Conservation (phyloP, 768 basidiomycete species). For the Zangia roseola region DNA sequence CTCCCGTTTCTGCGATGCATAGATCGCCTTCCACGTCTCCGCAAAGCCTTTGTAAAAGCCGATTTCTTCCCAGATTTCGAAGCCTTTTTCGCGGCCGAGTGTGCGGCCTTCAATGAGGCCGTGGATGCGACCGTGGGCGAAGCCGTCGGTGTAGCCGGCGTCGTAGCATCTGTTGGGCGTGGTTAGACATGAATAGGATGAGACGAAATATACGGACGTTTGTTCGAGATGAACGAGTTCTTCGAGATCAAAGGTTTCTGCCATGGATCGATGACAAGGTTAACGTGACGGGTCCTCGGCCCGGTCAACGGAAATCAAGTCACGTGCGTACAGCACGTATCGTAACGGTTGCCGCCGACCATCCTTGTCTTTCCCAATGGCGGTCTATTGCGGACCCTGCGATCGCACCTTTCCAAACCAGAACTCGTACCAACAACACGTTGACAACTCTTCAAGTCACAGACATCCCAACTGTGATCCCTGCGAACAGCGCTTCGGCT, state of each 20-base stretch:
- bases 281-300: no score
- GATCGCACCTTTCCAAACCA: conserved; percentile 34
- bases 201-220: conserved; percentile 39
- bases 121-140: conserved; percentile 83
- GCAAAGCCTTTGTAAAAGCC: conserved; percentile 92
- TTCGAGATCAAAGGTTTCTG: conserved; percentile 52
- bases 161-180: conserved; percentile 65
- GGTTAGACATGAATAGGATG: neutral
- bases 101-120: conserved; percentile 90
- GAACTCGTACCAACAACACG: conserved; percentile 36
- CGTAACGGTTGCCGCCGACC: no score
- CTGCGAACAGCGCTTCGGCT: conserved; percentile 47
- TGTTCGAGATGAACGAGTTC: conserved; percentile 61
- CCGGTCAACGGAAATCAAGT: no score
- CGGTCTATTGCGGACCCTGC: conserved; percentile 37
- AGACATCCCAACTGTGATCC: conserved; percentile 37
- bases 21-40: conserved; percentile 60
- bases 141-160: conserved; percentile 73
- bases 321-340: no score
- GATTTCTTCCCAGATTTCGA: conserved; percentile 96
- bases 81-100: conserved; percentile 86
- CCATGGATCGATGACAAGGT: no score
- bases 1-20: conserved; percentile 32
- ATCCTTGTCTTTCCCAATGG: conserved; percentile 21
- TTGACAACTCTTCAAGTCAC: conserved; percentile 38